phyloP scores from a whole-genome alignment of 106 monocot genomes.

The Dendrobium huoshanense region DNA sequence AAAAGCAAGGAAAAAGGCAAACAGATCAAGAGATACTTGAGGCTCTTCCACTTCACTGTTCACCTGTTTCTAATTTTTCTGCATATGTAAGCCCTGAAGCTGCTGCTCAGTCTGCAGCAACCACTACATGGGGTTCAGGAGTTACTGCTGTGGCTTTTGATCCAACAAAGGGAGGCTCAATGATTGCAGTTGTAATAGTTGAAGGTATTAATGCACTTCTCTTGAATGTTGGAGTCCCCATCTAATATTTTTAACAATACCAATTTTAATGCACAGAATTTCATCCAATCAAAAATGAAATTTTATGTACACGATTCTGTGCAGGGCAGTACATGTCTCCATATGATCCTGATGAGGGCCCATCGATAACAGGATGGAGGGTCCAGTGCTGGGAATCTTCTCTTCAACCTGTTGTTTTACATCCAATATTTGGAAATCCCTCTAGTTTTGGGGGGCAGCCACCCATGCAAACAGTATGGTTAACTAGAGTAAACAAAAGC shows the following conservation, averaged over 20 bases:
- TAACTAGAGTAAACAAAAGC: conserved; percentile 81
- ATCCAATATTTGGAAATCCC: conserved; percentile 98
- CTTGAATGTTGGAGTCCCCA: background rate
- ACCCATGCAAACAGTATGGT: conserved; percentile 98
- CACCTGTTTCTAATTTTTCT: conserved; percentile 97
- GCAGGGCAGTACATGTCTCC: conserved; percentile 99
- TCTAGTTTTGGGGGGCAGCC: conserved; percentile 82
- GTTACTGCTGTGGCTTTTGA: conserved; percentile 99
- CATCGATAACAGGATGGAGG: conserved; percentile 99
- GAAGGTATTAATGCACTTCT: conserved; percentile 58
- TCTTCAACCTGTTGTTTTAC: conserved; percentile 92
- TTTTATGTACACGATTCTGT: background rate
- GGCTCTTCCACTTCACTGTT: conserved; percentile 74
- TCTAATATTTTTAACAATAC: background rate
- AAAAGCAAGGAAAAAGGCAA: conserved; percentile 58
- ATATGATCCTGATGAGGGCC: conserved; percentile 99
- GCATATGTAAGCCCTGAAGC: conserved; percentile 97
- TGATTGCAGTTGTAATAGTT: conserved; percentile 96
- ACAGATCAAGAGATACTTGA: conserved; percentile 57
- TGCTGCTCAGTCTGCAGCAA: conserved; percentile 92
- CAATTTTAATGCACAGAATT: background rate
- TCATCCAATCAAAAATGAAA: background rate
- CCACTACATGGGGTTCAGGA: conserved; percentile 98
- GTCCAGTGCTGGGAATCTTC: conserved; percentile 99
- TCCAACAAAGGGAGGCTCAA: conserved; percentile 89